Conservation (phyloP, 345 rosid species). For the Lepidium didymum region DNA sequence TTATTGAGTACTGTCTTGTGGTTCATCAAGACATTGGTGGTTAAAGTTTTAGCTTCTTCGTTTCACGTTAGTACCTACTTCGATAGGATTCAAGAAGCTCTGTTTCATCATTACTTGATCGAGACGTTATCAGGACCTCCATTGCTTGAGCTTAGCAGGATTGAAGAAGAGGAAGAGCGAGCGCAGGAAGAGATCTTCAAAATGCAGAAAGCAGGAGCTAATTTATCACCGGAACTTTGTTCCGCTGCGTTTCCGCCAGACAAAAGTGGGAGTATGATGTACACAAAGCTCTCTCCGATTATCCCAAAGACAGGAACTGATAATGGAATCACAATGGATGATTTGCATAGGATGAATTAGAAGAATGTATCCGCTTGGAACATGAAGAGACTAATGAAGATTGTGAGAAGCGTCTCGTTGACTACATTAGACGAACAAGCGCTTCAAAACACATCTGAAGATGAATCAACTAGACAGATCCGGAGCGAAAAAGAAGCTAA, state of each 20-base stretch:
- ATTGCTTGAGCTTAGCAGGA: constrained; percentile 39
- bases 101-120: constrained; percentile 74
- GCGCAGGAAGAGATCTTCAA: constrained; percentile 39
- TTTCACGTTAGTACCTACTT: constrained; percentile 91
- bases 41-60: constrained; percentile 77
- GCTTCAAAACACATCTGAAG: constrained; percentile 36
- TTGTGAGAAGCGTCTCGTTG: constrained; percentile 60
- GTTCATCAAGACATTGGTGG: constrained; percentile 78
- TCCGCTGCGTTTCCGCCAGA: constrained; percentile 34
- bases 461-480: constrained; percentile 50
- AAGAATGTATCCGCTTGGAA: constrained; percentile 94
- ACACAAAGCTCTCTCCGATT: constrained; percentile 31
- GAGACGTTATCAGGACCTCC: constrained; percentile 84
- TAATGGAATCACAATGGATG: constrained; percentile 47
- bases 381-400: constrained; percentile 88
- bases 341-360: constrained; percentile 57
- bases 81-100: constrained; percentile 78
- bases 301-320: constrained; percentile 26
- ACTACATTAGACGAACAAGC: constrained; percentile 77
- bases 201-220: constrained; percentile 59
- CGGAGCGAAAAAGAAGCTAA: constrained; percentile 78
- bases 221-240: constrained; percentile 50
- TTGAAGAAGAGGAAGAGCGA: constrained; percentile 44
- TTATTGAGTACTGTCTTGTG: constrained; percentile 57
- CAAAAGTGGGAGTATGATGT: constrained; percentile 34